phyloP scores from a whole-genome alignment of 352 stramenopile genomes.

The Pythium rishiriense region DNA sequence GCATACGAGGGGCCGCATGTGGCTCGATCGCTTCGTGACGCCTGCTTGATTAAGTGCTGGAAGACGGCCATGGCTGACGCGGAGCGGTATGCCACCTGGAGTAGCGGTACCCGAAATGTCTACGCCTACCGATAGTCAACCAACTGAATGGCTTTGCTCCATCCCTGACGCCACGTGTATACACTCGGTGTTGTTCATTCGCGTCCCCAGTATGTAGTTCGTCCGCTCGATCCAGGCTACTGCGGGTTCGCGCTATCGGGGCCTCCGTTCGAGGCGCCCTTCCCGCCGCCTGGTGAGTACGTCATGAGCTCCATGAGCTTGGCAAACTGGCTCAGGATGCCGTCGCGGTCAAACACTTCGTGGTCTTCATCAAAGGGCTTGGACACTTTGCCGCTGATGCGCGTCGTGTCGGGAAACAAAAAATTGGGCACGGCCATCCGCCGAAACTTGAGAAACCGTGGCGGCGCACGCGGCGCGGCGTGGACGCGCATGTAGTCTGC shows the following conservation, averaged over 20 bases:
- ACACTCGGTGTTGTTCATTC: no score
- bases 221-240: not conserved
- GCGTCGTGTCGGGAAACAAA: slow-evolving; percentile 65
- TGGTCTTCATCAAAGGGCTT: slow-evolving; percentile 29
- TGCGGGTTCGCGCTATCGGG: not conserved
- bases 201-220: no score
- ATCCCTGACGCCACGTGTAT: no score
- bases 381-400: slow-evolving; percentile 60
- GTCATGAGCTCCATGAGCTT: slow-evolving; percentile 37
- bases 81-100: no score
- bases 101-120: no score
- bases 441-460: slow-evolving; percentile 41
- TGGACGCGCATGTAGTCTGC: slow-evolving; percentile 35
- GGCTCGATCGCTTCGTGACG: no score
- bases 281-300: slow-evolving; percentile 15
- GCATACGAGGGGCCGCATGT: no score
- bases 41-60: no score
- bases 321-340: slow-evolving; percentile 54
- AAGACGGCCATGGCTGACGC: no score
- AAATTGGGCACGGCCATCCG: slow-evolving; percentile 64
- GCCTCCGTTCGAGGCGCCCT: not conserved
- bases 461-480: slow-evolving; percentile 37
- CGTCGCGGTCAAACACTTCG: slow-evolving; percentile 56
- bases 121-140: no score
- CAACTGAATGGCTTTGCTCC: no score